Conservation (phyloP, 1,284 basidiomycete species). For the Fomitopsis pinicola region DNA sequence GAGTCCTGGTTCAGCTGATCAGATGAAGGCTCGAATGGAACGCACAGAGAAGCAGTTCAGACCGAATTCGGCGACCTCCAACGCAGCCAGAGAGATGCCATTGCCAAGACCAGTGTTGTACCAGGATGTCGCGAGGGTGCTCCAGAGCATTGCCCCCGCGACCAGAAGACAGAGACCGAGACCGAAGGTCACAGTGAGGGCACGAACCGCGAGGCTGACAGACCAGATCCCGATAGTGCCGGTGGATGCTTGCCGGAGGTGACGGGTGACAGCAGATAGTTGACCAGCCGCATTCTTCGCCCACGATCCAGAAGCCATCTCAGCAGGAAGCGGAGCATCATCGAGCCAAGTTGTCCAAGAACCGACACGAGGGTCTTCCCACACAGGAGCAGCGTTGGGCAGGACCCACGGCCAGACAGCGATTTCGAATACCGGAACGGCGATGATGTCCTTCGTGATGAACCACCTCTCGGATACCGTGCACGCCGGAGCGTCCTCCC, state of each 20-base stretch:
- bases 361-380: not conserved
- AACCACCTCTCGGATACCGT: not conserved
- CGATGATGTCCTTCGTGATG: not conserved
- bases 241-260: not conserved
- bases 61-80: not conserved
- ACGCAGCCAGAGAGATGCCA: not conserved
- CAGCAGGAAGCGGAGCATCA: not conserved
- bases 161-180: not conserved
- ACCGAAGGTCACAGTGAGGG: not conserved
- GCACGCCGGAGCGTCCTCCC: not conserved
- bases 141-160: not conserved
- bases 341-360: not conserved
- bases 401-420: not conserved
- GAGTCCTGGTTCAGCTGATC: no score
- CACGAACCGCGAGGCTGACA: not conserved
- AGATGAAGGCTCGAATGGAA: no score
- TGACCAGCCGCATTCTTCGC: not conserved
- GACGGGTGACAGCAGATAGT: not conserved
- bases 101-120: not conserved
- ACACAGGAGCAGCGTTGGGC: not conserved
- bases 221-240: not conserved
- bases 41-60: not conserved
- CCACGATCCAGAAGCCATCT: not conserved
- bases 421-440: not conserved
- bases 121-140: not conserved